Evolutionary conservation across 179 eudicot genomes (phyloP), one percentile per base, ranked within the genome.

Genomic region (Actinidia chinensis): DNA sequence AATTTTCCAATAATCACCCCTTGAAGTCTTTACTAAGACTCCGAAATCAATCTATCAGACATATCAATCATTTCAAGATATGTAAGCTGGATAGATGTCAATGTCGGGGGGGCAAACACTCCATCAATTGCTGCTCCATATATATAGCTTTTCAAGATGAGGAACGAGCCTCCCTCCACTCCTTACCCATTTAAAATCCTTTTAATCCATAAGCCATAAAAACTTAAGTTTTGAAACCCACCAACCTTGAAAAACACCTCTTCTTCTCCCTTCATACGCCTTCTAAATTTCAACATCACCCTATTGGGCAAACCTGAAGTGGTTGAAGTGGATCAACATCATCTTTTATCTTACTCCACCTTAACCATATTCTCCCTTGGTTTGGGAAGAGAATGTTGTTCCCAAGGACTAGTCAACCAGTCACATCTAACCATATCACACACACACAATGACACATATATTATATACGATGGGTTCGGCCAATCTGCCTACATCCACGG

Each of bases 201-300:
- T 65, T 55, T 13, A 79, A 52, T 5, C 52, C 10, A 18, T 17
- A 8, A 79, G 33, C 23, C n/a, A 25, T 54, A 79, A 55, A 48
- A 5, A 4, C 46, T 52, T 63, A 22, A 79, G 78, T 50, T 40
- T 23, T 7, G 66, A 73, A 79, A 79, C 23, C 67, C 73, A 0
- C 73, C 65, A 20, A 55, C 78, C n/a, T 52, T 64, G 78, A 79
- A 73, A 17, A 10, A 6, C 43, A 79, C 13, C 4, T 0, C 8
- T 14, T 73, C 25, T n/a, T n/a, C n/a, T n/a, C 8, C 82, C 77
- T 54, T 79, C 73, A 23, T 79, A 79, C 4, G 82, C 82, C 6
- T 18, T 25, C 3, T 6, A 3, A 8, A 79, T 73, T 28, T 6
- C 2, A 44, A 79, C 10, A 14, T n/a, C 12, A 48, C 54, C 40